Evolutionary conservation across 164 flowering plant genomes (phyloP).

Genomic region (Tinospora cordifolia): DNA sequence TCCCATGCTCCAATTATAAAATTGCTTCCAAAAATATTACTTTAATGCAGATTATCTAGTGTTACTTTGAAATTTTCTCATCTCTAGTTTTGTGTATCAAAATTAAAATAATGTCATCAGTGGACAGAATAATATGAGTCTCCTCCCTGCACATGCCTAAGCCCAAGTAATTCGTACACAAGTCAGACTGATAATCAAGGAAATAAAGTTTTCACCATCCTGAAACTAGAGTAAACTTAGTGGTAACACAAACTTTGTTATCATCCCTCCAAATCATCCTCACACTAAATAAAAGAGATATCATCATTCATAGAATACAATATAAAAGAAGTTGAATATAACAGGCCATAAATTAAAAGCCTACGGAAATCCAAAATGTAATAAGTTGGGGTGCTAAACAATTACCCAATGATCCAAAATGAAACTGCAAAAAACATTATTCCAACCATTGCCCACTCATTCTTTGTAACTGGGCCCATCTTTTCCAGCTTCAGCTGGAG

Average conservation of each 20-base stretch:
- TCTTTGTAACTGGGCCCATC: constrained; percentile 80
- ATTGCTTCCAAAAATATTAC: no score
- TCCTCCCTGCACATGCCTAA: neutral
- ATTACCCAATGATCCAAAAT: constrained; percentile 81
- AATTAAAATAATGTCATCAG: no score
- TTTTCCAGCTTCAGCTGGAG: constrained; percentile 68
- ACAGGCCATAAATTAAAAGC: neutral
- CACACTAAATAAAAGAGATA: neutral
- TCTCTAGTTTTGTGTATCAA: no score
- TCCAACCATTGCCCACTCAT: constrained; percentile 80
- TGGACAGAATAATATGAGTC: neutral
- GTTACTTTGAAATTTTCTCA: no score
- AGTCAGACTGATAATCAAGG: neutral
- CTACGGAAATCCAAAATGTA: neutral
- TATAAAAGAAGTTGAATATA: neutral
- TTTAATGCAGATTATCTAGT: no score
- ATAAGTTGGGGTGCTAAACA: neutral
- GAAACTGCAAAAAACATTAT: constrained; percentile 86
- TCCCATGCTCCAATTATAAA: no score
- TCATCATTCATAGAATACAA: neutral
- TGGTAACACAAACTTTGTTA: neutral
- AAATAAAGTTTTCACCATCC: neutral
- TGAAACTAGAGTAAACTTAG: neutral
- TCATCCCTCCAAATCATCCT: neutral
- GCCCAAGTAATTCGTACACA: neutral